A percentile compares a stretch with the other conserved stretches of the same genome.
Conservation (phyloP, 768 basidiomycete genomes). For the Dioszegia crocea region DNA sequence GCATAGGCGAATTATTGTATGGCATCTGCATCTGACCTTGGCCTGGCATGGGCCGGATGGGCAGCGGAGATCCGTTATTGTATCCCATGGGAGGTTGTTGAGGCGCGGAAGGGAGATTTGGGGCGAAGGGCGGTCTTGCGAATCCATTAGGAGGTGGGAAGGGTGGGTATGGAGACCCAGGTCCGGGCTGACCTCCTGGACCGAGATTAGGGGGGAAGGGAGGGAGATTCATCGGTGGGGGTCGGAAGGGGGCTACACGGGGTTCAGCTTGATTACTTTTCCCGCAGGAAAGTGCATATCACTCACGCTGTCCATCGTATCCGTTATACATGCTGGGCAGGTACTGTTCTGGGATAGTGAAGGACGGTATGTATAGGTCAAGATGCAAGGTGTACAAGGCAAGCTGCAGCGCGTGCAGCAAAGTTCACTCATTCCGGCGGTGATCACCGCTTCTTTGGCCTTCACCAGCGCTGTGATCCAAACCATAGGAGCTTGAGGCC, state of each 20-base stretch:
- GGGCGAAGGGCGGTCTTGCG: conserved; percentile 38
- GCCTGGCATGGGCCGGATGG: conserved; percentile 4
- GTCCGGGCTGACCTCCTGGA: conserved; percentile 14
- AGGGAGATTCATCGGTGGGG: conserved; percentile 26
- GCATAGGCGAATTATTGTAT: conserved; percentile 2
- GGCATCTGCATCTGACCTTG: conserved; percentile 8
- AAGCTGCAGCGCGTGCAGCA: background rate
- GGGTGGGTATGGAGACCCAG: conserved; percentile 18
- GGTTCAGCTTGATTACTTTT: background rate
- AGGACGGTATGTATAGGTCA: background rate
- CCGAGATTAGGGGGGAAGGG: conserved; percentile 37
- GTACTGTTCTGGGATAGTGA: background rate
- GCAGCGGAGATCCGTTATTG: background rate
- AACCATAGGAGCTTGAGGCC: no score
- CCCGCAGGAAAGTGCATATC: no score
- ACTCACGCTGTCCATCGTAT: conserved; percentile 27
- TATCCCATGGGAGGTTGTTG: conserved; percentile 11
- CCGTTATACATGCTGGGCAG: conserved; percentile 1
- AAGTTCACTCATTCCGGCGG: background rate
- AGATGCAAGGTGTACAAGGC: no score
- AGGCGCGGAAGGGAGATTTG: conserved; percentile 23
- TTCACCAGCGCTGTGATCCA: no score
- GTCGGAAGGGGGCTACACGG: conserved; percentile 32
- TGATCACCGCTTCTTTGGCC: background rate
- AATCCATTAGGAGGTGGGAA: conserved; percentile 26